Evolutionary conservation across 116 monocot genomes (phyloP).

Genomic region (Posidonia oceanica): DNA sequence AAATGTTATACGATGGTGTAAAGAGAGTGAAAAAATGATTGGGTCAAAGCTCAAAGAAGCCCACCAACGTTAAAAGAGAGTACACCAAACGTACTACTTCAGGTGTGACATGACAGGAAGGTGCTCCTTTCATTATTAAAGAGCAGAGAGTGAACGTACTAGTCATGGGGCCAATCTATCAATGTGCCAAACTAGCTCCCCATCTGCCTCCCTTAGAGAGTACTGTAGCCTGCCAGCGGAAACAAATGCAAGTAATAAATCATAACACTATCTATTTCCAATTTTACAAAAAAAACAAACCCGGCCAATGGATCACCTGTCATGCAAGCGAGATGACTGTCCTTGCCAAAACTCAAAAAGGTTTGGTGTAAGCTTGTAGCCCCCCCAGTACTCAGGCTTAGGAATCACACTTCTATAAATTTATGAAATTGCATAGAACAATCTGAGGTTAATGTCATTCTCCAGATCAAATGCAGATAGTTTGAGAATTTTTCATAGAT

Average conservation of each 20-base stretch:
- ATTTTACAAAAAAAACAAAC: too few relatives aligned
- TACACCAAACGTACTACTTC: not conserved
- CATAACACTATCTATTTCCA: not conserved
- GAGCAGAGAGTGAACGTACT: slow-evolving; percentile 14
- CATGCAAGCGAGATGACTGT: slow-evolving; percentile 88
- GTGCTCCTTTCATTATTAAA: slow-evolving; percentile 5
- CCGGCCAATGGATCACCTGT: slow-evolving; percentile 32
- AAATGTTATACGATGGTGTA: not conserved
- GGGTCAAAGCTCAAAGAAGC: not conserved
- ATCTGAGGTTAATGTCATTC: not conserved
- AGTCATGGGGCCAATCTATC: slow-evolving; percentile 92
- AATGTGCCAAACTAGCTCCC: slow-evolving; percentile 49
- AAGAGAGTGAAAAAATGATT: not conserved
- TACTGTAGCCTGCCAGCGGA: slow-evolving; percentile 60
- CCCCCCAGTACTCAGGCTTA: slow-evolving; percentile 93
- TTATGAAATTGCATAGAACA: not conserved
- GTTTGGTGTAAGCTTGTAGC: slow-evolving; percentile 68
- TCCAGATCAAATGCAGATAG: not conserved
- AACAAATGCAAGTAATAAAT: not conserved
- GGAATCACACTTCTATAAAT: slow-evolving; percentile 56
- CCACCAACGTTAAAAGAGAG: not conserved
- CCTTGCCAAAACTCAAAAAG: slow-evolving; percentile 94
- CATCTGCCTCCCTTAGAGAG: slow-evolving; percentile 47
- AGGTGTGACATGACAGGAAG: not conserved
- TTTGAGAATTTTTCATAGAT: not conserved